Percentiles rank a stretch among this genome's conserved stretches.
These are phyloP conservation scores for Neophaeococcomyces aloes DNA, from an alignment of 2,329 filamentous ascomycete species.

Conservation along the genomic window DNA sequence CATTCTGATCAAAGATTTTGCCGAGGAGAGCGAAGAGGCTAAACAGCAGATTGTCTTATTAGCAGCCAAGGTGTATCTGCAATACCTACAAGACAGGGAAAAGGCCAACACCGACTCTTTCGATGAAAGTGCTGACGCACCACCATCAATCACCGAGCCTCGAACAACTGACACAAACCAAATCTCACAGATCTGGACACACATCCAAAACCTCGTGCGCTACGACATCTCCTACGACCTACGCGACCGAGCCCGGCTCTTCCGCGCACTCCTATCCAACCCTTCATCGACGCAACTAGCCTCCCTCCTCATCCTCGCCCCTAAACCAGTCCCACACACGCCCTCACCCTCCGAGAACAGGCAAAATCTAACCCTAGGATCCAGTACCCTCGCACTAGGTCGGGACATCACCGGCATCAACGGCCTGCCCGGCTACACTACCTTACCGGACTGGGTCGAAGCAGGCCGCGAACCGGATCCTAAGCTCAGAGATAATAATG, in stretches of 20 bases:
- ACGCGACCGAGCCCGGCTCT: slow-evolving; percentile 79
- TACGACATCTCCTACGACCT: slow-evolving; percentile 95
- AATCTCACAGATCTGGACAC: slow-evolving; percentile 69
- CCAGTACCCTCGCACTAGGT: slow-evolving; percentile 73
- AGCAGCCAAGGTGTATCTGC: slow-evolving; percentile 92
- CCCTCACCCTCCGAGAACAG: slow-evolving; percentile 80
- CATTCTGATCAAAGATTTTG: slow-evolving; percentile 75
- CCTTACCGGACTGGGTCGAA: slow-evolving; percentile 74
- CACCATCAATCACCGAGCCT: slow-evolving; percentile 19
- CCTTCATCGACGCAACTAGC: slow-evolving; percentile 71
- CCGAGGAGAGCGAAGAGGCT: slow-evolving; percentile 70
- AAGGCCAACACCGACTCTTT: slow-evolving; percentile 14
- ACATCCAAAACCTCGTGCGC: slow-evolving; percentile 71
- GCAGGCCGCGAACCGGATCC: slow-evolving; percentile 70
- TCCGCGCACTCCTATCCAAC: slow-evolving; percentile 69
- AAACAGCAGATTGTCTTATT: slow-evolving; percentile 87
- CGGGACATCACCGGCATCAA: slow-evolving; percentile 58
- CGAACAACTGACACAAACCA: slow-evolving; percentile 47
- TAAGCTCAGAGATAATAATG: slow-evolving; percentile 54
- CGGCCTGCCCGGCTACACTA: slow-evolving; percentile 66
- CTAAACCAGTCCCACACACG: slow-evolving; percentile 84
- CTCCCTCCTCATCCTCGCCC: slow-evolving; percentile 78
- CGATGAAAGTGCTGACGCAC: slow-evolving; percentile 20
- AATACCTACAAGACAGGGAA: slow-evolving; percentile 51
- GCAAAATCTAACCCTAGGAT: slow-evolving; percentile 68